Evolutionary conservation across 2,329 filamentous ascomycete genomes (phyloP).

Genomic region (Orbilia ellipsospora): DNA sequence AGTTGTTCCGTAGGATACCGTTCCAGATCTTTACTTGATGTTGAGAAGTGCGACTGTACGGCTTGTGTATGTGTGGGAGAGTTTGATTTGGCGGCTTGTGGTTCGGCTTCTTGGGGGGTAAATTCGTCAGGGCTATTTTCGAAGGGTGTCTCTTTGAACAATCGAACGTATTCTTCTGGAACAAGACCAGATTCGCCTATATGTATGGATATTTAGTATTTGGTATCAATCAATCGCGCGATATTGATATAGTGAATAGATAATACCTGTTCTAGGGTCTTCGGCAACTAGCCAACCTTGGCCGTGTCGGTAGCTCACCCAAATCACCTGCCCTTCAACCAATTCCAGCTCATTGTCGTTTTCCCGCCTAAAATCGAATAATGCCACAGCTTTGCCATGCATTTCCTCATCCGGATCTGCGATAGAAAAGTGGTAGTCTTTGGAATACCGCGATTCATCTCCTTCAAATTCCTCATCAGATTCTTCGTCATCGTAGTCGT

Average conservation of each 20-base stretch:
- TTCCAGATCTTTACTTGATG: constrained; percentile 67
- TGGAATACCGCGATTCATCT: constrained; percentile 83
- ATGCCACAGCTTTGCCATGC: constrained; percentile 92
- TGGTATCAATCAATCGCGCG: background rate
- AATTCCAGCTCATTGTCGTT: constrained; percentile 96
- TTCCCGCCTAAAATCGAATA: constrained; percentile 94
- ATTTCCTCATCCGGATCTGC: constrained; percentile 96
- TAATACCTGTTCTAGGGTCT: constrained; percentile 81
- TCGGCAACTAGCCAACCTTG: constrained; percentile 98
- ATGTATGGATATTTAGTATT: background rate
- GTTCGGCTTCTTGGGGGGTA: constrained; percentile 56
- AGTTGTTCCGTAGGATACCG: constrained; percentile 62
- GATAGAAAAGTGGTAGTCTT: constrained; percentile 94
- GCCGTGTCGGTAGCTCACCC: constrained; percentile 94
- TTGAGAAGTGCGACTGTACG: constrained; percentile 66
- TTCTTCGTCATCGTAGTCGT: constrained; percentile 57
- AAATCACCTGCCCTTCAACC: constrained; percentile 93
- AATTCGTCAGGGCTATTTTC: constrained; percentile 46
- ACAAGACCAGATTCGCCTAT: constrained; percentile 84
- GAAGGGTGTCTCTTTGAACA: constrained; percentile 77
- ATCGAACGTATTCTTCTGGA: constrained; percentile 92
- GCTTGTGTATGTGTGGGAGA: constrained; percentile 63
- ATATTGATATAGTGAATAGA: background rate
- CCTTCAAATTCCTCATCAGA: constrained; percentile 66
- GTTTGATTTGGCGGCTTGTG: constrained; percentile 46